Evolutionary conservation across 2,329 filamentous ascomycete genomes (phyloP).

Genomic region (Diaporthe sp.): DNA sequence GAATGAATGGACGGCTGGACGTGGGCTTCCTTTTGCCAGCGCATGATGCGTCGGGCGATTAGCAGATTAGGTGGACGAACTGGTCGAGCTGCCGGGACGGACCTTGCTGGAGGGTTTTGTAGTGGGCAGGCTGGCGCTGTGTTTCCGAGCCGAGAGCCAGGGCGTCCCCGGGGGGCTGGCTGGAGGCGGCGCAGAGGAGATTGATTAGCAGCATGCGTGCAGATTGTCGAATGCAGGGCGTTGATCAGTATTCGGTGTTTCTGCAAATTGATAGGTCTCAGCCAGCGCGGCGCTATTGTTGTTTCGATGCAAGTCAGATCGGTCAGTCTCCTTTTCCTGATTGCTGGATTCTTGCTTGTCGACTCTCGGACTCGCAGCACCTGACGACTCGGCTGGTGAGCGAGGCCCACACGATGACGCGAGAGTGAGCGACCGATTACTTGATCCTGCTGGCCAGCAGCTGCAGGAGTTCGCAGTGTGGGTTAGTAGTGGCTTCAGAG

Average conservation of each 20-base stretch:
- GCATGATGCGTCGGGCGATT: conserved; percentile 32
- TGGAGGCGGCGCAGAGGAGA: conserved; percentile 29
- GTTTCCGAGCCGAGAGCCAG: conserved; percentile 28
- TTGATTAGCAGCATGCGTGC: conserved; percentile 31
- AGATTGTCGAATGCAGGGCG: conserved; percentile 33
- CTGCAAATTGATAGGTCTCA: conserved; percentile 48
- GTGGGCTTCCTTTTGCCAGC: conserved; percentile 34
- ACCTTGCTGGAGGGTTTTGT: conserved; percentile 32
- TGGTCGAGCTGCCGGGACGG: conserved; percentile 21
- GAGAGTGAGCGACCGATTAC: conserved; percentile 32
- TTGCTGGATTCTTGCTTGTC: conserved; percentile 3
- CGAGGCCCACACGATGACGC: conserved; percentile 39
- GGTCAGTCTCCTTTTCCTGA: conserved; percentile 10
- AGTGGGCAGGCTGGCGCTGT: background rate
- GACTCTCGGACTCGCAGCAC: conserved; percentile 8
- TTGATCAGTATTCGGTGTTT: conserved; percentile 34
- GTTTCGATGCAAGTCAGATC: conserved; percentile 32
- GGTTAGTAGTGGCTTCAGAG: conserved; percentile 18
- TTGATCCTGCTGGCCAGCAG: conserved; percentile 6
- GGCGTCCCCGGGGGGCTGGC: conserved; percentile 22
- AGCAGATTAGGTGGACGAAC: conserved; percentile 11
- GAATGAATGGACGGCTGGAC: background rate
- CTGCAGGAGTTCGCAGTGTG: conserved; percentile 21
- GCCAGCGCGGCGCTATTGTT: conserved; percentile 40
- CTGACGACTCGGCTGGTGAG: conserved; percentile 22